Percentiles rank a stretch among this genome's conserved stretches.
Evolutionary conservation across 345 rosid genomes (phyloP).

Genomic region (Salix exigua): DNA sequence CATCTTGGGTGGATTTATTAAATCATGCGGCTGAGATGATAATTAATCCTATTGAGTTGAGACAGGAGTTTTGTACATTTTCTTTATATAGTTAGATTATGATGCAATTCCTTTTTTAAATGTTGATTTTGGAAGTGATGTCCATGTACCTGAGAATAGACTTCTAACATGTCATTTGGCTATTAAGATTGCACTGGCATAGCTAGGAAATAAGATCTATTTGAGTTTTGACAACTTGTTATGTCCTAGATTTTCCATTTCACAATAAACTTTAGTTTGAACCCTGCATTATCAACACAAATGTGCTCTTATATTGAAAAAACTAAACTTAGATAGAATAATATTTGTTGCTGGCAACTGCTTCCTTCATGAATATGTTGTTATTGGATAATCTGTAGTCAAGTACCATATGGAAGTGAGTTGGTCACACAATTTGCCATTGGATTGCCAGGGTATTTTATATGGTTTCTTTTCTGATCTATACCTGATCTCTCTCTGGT

Average conservation of each 20-base stretch:
- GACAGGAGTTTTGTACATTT: neutral
- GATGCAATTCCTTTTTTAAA: neutral
- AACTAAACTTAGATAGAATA: neutral
- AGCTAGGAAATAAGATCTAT: neutral
- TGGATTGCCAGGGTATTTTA: neutral
- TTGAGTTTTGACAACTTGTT: neutral
- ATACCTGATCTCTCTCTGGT: neutral
- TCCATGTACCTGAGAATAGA: neutral
- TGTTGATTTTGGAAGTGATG: constrained; percentile 5
- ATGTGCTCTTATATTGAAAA: neutral
- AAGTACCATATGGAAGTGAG: neutral
- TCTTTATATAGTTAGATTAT: neutral
- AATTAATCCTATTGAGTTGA: constrained; percentile 6
- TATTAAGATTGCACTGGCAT: neutral
- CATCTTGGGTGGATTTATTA: neutral
- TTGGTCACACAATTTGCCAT: neutral
- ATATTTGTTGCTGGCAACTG: neutral
- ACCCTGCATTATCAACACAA: neutral
- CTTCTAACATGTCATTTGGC: neutral
- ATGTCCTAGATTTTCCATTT: neutral
- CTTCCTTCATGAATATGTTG: neutral
- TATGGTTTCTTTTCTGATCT: neutral
- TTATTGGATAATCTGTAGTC: neutral
- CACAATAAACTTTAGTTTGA: neutral
- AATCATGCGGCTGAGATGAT: neutral